phyloP scores from a whole-genome alignment of 768 basidiomycete genomes.

The Phlegmacium glaucopus region DNA sequence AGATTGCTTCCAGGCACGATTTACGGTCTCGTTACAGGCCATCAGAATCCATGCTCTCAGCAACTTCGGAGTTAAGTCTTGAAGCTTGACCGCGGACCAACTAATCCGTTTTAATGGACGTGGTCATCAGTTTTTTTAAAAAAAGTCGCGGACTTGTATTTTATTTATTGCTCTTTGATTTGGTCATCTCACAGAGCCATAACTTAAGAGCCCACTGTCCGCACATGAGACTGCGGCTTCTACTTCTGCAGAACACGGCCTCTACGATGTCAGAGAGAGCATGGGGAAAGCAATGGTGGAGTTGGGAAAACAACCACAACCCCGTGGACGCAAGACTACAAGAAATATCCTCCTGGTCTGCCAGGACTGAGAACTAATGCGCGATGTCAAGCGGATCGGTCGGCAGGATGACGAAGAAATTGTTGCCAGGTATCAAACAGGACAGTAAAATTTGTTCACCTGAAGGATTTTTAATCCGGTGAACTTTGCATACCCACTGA shows the following conservation, averaged over 20 bases:
- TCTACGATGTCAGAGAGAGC: slow-evolving; percentile 33
- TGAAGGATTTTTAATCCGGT: too few species aligned
- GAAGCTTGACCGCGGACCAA: slow-evolving; percentile 43
- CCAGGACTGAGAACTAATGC: slow-evolving; percentile 39
- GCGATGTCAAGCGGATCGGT: slow-evolving; percentile 40
- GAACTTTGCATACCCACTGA: too few species aligned
- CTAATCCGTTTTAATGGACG: not conserved
- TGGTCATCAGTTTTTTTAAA: too few species aligned
- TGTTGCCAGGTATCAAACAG: slow-evolving; percentile 45
- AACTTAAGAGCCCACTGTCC: slow-evolving; percentile 19
- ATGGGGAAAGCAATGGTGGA: slow-evolving; percentile 32
- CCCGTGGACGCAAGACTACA: slow-evolving; percentile 41
- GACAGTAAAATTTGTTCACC: slow-evolving; percentile 19
- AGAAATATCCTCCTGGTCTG: slow-evolving; percentile 34
- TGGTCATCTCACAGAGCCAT: slow-evolving; percentile 15
- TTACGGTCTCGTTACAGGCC: slow-evolving; percentile 46
- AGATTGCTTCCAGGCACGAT: slow-evolving; percentile 53
- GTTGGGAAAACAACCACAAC: slow-evolving; percentile 39
- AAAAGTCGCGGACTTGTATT: too few species aligned
- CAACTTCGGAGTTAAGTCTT: slow-evolving; percentile 42
- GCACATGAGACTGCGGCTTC: slow-evolving; percentile 43
- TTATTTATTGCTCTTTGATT: slow-evolving; percentile 42
- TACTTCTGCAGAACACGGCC: slow-evolving; percentile 46
- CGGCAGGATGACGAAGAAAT: slow-evolving; percentile 48
- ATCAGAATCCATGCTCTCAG: slow-evolving; percentile 47